Evolutionary conservation across 2,329 filamentous ascomycete genomes (phyloP).

Genomic region (Aspergillus ochraceoroseus): DNA sequence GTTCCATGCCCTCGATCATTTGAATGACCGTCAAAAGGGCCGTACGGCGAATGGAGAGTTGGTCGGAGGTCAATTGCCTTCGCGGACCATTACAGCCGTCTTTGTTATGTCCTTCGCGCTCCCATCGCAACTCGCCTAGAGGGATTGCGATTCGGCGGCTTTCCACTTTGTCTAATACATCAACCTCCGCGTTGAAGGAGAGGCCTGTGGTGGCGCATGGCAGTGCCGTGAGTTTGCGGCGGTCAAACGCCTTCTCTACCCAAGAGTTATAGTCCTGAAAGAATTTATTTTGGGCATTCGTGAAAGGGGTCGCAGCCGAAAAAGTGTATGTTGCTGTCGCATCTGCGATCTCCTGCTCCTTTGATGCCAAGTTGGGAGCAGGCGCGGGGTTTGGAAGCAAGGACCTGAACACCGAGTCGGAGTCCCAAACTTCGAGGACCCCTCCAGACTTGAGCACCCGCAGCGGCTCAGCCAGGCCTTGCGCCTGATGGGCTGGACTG

Average conservation of each 20-base stretch:
- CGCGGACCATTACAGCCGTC: constrained; percentile 28
- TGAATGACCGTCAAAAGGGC: constrained; percentile 78
- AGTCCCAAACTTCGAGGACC: constrained; percentile 81
- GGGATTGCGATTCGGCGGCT: constrained; percentile 80
- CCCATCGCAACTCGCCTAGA: constrained; percentile 79
- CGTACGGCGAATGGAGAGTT: constrained; percentile 69
- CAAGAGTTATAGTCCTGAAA: constrained; percentile 79
- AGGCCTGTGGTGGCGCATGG: constrained; percentile 74
- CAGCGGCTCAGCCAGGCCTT: constrained; percentile 65
- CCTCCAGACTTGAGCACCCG: constrained; percentile 74
- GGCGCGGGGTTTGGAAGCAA: constrained; percentile 70
- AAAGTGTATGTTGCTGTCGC: constrained; percentile 76
- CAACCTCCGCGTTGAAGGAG: constrained; percentile 75
- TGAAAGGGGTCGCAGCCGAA: constrained; percentile 75
- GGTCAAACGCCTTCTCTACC: constrained; percentile 70
- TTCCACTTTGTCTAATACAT: constrained; percentile 62
- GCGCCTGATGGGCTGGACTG: constrained; percentile 50
- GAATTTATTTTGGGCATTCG: constrained; percentile 73
- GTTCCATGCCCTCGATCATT: constrained; percentile 79
- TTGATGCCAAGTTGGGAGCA: constrained; percentile 53
- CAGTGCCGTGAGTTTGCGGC: constrained; percentile 63
- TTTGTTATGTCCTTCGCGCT: constrained; percentile 57
- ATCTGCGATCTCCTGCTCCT: constrained; percentile 60
- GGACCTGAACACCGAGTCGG: constrained; percentile 77
- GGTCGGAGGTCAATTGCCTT: constrained; percentile 60